Evolutionary conservation across 2,329 filamentous ascomycete genomes (phyloP).

Genomic region (Aspergillus tanneri): DNA sequence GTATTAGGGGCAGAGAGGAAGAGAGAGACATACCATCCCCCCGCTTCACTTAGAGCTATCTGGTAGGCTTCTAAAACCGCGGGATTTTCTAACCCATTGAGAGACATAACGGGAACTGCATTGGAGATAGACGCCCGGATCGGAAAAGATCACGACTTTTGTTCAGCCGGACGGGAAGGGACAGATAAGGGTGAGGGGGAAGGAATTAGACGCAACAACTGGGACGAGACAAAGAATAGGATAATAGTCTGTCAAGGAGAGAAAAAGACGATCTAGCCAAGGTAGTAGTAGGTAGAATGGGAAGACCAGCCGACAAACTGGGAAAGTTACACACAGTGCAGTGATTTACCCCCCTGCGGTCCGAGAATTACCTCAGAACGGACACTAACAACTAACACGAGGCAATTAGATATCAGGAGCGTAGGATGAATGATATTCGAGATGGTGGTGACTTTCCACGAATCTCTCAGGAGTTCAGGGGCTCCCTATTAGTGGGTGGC

Average conservation of each 20-base stretch:
- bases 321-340: background rate
- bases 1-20: background rate
- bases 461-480: constrained; percentile 27
- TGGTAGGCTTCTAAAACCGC: constrained; percentile 83
- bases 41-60: constrained; percentile 73
- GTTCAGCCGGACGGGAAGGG: constrained; percentile 1
- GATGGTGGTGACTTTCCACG: constrained; percentile 6
- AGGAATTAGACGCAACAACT: background rate
- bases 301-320: constrained; percentile 6
- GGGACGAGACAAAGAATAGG: background rate
- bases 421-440: constrained; percentile 1
- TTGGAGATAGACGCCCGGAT: constrained; percentile 24
- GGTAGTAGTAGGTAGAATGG: constrained; percentile 13
- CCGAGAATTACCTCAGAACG: constrained; percentile 13
- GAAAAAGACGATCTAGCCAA: constrained; percentile 16
- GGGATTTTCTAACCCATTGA: constrained; percentile 86
- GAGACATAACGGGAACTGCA: constrained; percentile 67
- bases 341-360: constrained; percentile 3
- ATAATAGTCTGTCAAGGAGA: background rate
- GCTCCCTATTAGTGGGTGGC: constrained; percentile 17
- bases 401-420: constrained; percentile 6
- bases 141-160: background rate
- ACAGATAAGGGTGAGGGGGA: background rate
- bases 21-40: constrained; percentile 76
- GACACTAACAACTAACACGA: constrained; percentile 1